These are phyloP conservation scores for Mallotus repandus DNA, from an alignment of 441 rosid species.

Conservation along the genomic window DNA sequence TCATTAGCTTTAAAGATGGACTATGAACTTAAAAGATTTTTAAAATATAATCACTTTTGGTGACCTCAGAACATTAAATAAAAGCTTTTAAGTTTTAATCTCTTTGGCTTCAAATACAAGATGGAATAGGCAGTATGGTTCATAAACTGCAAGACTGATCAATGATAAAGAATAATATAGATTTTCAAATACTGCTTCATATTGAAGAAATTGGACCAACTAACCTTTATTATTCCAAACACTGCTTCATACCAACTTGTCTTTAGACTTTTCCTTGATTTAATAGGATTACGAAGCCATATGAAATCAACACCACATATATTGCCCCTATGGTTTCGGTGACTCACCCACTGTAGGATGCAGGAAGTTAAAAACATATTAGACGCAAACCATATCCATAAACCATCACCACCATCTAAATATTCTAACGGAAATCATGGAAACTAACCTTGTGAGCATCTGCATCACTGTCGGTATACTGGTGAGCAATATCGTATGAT, in stretches of 20 bases:
- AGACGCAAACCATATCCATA: too few relatives aligned
- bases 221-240: slow-evolving; percentile 7
- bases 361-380: too few relatives aligned
- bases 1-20: neutral
- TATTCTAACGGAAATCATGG: too few relatives aligned
- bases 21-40: neutral
- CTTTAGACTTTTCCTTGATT: slow-evolving; percentile 16
- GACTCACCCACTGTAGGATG: too few relatives aligned
- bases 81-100: neutral
- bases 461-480: slow-evolving; percentile 71
- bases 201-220: slow-evolving; percentile 41
- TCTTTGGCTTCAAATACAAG: neutral
- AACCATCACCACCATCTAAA: too few relatives aligned
- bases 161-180: neutral
- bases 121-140: neutral
- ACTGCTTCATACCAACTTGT: too few relatives aligned
- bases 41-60: neutral
- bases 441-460: slow-evolving; percentile 75
- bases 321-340: too few relatives aligned
- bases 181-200: slow-evolving; percentile 59
- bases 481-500: slow-evolving; percentile 86
- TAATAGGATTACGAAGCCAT: slow-evolving; percentile 83
- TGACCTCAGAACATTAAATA: neutral
- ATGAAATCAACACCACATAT: slow-evolving; percentile 21
- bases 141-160: neutral